Base-by-base conservation (phyloP, 805 yeast genomes). In the Barnettozyma californica region DNA sequence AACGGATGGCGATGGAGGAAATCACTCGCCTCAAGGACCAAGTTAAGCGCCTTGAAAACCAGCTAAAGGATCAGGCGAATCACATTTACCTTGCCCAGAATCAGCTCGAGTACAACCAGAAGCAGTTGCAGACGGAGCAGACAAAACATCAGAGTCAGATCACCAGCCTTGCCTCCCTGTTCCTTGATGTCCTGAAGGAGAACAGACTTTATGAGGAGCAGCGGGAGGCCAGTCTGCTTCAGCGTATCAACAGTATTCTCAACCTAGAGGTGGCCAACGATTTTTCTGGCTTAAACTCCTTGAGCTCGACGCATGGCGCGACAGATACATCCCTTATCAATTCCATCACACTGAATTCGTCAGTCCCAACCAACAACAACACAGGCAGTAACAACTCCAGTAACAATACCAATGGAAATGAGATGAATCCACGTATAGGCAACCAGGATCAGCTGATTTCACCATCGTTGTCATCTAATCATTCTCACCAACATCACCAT, bases 161-260 rank as follows among this genome's bases (percentile, higher is more conserved):
- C 20, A 51, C 58, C 10, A 48, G 52, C 25, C 45, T 61, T 21
- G 63, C 62, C 6, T 50, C 56, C 3, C 40, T 61, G 33, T 41
- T 61, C 13, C 38, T 56, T 14, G 65, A 61, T 29, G 46, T 51
- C n/a, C 46, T 56, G 20, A 61, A 61, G 39, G 64, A 60, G 33
- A 54, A 52, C 33, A 51, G 61, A n/a, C 56, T 53, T 8, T 50
- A 47, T 27, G 60, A 59, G 33, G 65, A 61, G 38, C 50, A 48
- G 10, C 44, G 58, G 11, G 64, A 61, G 44, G 45, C 46, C 18
- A 51, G 39, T 16, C 44, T 60, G n/a, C 31, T 58, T 18, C 61
- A 59, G 19, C 56, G 56, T 45, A 51, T 61, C 35, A 57, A 52
- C 44, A 48, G 19, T 25, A 54, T 61, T 21, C 43, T 60, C 37